A percentile compares a stretch with the other conserved stretches of the same genome.
phyloP scores from a whole-genome alignment of 2,329 filamentous ascomycete genomes.

The Venturia asperata region DNA sequence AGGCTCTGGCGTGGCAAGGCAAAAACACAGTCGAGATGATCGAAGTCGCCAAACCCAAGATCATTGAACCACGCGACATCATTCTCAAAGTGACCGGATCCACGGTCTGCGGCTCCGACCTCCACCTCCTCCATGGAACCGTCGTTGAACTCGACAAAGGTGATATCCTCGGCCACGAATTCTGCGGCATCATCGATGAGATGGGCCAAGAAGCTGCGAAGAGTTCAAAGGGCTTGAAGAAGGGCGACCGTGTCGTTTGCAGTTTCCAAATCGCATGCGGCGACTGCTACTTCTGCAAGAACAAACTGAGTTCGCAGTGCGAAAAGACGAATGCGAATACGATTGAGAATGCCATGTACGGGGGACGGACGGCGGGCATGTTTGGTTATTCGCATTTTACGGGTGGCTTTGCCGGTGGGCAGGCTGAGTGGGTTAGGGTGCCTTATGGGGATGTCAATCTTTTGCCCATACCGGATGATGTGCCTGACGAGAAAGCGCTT shows the following conservation, averaged over 20 bases:
- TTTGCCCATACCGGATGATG: constrained; percentile 66
- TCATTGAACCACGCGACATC: constrained; percentile 68
- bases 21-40: constrained; percentile 67
- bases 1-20: constrained; percentile 73
- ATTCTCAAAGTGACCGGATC: constrained; percentile 69
- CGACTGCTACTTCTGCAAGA: constrained; percentile 67
- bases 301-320: constrained; percentile 73
- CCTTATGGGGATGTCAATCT: constrained; percentile 76
- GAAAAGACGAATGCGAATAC: constrained; percentile 72
- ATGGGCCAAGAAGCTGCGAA: constrained; percentile 39
- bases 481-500: constrained; percentile 77
- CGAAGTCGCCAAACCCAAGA: constrained; percentile 61
- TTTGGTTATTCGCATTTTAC: constrained; percentile 62
- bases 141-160: constrained; percentile 46
- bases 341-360: constrained; percentile 68
- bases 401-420: constrained; percentile 79
- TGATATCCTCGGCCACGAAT: constrained; percentile 47
- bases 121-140: constrained; percentile 48
- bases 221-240: constrained; percentile 38
- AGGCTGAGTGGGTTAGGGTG: constrained; percentile 80
- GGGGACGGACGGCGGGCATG: constrained; percentile 60
- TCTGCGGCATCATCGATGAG: constrained; percentile 45
- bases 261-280: constrained; percentile 75
- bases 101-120: constrained; percentile 55
- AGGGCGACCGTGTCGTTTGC: constrained; percentile 61